A percentile compares a stretch with the other conserved stretches of the same genome.
Evolutionary conservation across 371 early-diverging fungal species (phyloP).

Genomic region (Mucor indicus): DNA sequence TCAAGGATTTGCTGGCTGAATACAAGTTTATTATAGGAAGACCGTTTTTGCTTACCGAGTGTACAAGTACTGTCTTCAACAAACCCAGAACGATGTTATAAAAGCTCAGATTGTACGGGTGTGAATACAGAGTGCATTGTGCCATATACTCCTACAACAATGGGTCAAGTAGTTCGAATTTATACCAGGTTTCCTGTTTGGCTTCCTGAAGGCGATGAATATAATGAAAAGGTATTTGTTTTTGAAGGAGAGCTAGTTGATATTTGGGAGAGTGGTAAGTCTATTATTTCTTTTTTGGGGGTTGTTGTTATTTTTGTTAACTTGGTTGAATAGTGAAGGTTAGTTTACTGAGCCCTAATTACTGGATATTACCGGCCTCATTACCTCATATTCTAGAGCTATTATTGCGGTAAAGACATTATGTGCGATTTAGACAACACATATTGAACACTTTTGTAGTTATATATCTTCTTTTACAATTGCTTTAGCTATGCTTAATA

Average conservation of each 20-base stretch:
- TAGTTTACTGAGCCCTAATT: conserved; percentile 54
- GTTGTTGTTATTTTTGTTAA: not conserved
- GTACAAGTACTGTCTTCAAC: conserved; percentile 24
- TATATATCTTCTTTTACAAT: conserved; percentile 76
- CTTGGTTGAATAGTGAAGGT: conserved; percentile 67
- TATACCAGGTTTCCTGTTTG: conserved; percentile 43
- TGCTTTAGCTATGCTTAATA: conserved; percentile 75
- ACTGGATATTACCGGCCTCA: conserved; percentile 54
- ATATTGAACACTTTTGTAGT: conserved; percentile 22
- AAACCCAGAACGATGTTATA: conserved; percentile 36
- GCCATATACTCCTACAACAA: conserved; percentile 54
- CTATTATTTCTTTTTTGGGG: not conserved
- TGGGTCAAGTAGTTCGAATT: conserved; percentile 57
- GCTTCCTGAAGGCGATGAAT: conserved; percentile 12
- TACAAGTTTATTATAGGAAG: conserved; percentile 1
- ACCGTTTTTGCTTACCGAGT: conserved; percentile 35
- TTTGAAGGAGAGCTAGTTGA: conserved; percentile 61
- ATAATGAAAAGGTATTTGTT: conserved; percentile 38
- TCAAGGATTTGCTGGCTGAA: too few species aligned
- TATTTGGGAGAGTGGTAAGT: conserved; percentile 56
- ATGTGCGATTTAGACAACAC: not conserved
- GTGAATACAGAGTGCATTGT: conserved; percentile 42
- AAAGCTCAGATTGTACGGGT: conserved; percentile 27
- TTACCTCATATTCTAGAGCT: conserved; percentile 59
- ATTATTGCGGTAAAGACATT: conserved; percentile 43